Evolutionary conservation across 805 yeast species (phyloP).

Genomic region (Lipomyces kockii): DNA sequence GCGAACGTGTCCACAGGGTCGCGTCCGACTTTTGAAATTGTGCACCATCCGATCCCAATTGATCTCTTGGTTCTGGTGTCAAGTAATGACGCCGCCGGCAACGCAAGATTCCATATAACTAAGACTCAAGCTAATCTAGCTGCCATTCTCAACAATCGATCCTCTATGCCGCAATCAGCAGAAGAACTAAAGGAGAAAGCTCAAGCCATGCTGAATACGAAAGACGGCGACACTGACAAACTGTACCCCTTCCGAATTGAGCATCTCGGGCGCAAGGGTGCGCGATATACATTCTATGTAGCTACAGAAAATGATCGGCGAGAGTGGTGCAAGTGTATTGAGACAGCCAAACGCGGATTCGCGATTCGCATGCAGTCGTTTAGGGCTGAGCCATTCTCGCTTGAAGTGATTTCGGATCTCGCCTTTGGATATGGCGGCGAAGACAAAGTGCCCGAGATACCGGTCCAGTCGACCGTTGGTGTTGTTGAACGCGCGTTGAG

Average conservation of each 20-base stretch:
- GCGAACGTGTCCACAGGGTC: conserved; percentile 43
- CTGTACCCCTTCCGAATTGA: conserved; percentile 46
- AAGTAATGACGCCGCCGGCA: conserved; percentile 48
- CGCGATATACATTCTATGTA: conserved; percentile 44
- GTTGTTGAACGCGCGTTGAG: conserved; percentile 45
- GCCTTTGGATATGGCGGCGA: conserved; percentile 66
- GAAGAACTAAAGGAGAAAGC: conserved; percentile 6
- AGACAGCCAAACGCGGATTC: conserved; percentile 52
- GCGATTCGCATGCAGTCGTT: conserved; percentile 45
- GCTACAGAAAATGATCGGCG: conserved; percentile 52
- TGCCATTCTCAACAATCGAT: neutral
- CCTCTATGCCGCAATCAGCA: conserved; percentile 2
- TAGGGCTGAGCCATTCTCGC: conserved; percentile 58
- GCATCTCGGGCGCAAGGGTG: conserved; percentile 45
- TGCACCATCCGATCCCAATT: conserved; percentile 45
- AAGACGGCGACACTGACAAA: conserved; percentile 21
- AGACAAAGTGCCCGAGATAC: conserved; percentile 50
- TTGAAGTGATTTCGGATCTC: conserved; percentile 59
- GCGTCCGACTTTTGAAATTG: conserved; percentile 9
- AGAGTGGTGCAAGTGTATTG: conserved; percentile 61
- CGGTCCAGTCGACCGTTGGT: conserved; percentile 45
- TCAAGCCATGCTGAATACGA: neutral
- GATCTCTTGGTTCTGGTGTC: conserved; percentile 63
- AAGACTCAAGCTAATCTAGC: conserved; percentile 39
- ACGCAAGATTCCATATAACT: conserved; percentile 32